A percentile compares a stretch with the other conserved stretches of the same genome.
Evolutionary conservation across 2,329 filamentous ascomycete genomes (phyloP).

Genomic region (Ophiostoma triangulosporum): DNA sequence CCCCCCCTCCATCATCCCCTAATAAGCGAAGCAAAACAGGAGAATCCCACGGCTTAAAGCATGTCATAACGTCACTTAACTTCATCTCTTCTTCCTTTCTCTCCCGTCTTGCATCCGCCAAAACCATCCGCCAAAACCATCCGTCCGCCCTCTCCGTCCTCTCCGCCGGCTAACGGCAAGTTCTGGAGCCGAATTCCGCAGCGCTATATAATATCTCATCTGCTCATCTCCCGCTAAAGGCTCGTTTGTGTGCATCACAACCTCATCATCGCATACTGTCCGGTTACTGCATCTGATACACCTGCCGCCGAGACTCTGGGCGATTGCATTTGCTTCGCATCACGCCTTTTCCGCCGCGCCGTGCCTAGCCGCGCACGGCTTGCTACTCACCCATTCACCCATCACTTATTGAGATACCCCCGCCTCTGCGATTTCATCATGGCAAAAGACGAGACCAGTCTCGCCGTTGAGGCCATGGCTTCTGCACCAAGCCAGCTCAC

Average conservation of each 20-base stretch:
- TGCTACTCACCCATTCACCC: background rate
- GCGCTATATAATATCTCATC: background rate
- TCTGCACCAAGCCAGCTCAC: slow-evolving; percentile 6
- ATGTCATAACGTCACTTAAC: slow-evolving; percentile 6
- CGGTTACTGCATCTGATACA: no score
- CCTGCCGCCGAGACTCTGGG: no score
- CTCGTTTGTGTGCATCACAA: no score
- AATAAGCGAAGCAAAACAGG: slow-evolving; percentile 2
- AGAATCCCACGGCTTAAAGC: background rate
- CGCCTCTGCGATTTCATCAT: background rate
- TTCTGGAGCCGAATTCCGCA: background rate
- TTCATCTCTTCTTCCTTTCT: background rate
- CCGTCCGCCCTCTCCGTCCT: background rate
- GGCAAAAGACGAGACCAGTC: slow-evolving; percentile 6
- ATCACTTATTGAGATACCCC: background rate
- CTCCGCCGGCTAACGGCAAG: background rate
- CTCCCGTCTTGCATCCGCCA: background rate
- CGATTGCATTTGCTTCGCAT: background rate
- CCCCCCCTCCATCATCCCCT: background rate
- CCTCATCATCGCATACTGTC: no score
- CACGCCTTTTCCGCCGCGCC: background rate
- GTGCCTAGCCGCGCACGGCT: background rate
- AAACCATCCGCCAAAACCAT: no score
- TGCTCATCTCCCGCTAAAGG: background rate
- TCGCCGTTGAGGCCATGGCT: slow-evolving; percentile 8